These are phyloP conservation scores for Neospermospora avenae DNA, from an alignment of 2,329 filamentous ascomycete species.

Conservation along the genomic window DNA sequence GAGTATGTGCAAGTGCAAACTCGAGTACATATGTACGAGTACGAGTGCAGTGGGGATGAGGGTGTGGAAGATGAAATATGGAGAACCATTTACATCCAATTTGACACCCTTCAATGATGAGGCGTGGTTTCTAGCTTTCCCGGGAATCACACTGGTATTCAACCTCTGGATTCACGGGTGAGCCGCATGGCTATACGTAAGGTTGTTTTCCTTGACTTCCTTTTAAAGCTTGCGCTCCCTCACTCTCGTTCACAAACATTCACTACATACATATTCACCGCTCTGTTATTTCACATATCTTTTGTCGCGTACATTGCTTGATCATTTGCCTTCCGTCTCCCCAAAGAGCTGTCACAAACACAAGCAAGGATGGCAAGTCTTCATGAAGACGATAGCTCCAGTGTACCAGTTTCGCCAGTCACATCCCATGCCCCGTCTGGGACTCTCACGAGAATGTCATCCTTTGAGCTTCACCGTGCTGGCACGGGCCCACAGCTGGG, in stretches of 20 bases:
- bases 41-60: neutral
- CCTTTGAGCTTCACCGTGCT: neutral
- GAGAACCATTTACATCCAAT: neutral
- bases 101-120: neutral
- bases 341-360: neutral
- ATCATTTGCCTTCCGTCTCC: neutral
- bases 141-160: neutral
- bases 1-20: neutral
- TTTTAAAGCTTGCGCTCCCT: neutral
- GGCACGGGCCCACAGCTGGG: neutral
- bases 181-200: neutral
- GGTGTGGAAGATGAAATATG: neutral
- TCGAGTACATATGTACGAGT: neutral
- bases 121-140: neutral
- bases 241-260: neutral
- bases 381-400: neutral
- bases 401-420: conserved; percentile 3
- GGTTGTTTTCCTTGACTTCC: neutral
- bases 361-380: conserved; percentile 2
- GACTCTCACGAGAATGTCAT: conserved; percentile 8
- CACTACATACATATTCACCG: neutral
- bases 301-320: neutral
- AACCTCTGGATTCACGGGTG: neutral
- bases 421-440: neutral
- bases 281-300: neutral